Conservation (phyloP, 768 basidiomycete genomes). For the Hericium alpestre region DNA sequence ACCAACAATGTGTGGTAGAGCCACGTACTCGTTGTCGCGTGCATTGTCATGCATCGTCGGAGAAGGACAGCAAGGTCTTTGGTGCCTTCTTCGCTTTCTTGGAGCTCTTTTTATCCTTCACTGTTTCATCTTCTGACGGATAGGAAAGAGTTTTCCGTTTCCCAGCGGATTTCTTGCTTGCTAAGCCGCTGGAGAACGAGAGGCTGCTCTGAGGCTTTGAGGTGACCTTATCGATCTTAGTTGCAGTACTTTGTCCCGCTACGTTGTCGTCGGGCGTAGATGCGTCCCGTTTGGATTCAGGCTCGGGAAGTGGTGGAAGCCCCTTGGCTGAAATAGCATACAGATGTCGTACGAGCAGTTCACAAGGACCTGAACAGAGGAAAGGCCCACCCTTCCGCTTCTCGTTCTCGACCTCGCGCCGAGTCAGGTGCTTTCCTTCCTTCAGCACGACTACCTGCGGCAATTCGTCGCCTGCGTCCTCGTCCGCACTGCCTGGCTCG, state of each 20-base stretch:
- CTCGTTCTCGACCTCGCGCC: constrained; percentile 68
- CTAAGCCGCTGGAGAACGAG: neutral
- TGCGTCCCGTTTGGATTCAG: neutral
- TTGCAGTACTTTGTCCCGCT: neutral
- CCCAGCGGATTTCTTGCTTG: neutral
- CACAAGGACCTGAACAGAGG: neutral
- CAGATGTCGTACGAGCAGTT: no score
- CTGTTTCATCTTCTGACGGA: neutral
- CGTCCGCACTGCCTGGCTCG: constrained; percentile 65
- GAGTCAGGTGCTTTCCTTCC: constrained; percentile 79
- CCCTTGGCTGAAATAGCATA: neutral
- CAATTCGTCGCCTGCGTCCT: constrained; percentile 56
- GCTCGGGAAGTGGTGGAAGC: neutral
- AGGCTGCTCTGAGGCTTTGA: neutral
- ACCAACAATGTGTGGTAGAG: no score
- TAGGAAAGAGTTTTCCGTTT: neutral
- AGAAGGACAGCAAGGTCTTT: neutral
- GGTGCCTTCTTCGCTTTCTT: neutral
- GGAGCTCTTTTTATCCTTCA: neutral
- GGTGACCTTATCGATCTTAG: neutral
- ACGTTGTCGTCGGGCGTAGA: neutral
- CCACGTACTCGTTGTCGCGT: no score
- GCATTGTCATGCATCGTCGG: neutral
- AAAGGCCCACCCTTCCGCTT: constrained; percentile 49
- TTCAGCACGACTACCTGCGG: constrained; percentile 85